Evolutionary conservation across 2,329 filamentous ascomycete species (phyloP).

Genomic region (Venturia oleaginea): DNA sequence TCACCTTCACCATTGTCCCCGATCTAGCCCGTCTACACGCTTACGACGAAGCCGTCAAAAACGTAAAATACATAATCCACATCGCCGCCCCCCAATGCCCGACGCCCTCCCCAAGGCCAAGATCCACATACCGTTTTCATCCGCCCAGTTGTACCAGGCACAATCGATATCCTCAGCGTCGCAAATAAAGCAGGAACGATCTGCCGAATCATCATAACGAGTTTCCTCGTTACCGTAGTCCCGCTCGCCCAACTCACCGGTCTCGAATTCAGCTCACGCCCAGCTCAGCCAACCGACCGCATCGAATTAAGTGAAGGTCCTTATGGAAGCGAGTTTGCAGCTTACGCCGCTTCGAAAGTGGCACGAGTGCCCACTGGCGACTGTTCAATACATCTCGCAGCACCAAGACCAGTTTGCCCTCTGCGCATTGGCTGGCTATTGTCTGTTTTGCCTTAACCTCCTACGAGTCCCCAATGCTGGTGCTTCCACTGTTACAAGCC

Average conservation of each 20-base stretch:
- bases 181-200: slow-evolving; percentile 27
- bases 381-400: no score
- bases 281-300: slow-evolving; percentile 3
- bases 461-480: no score
- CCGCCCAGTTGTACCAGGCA: slow-evolving; percentile 27
- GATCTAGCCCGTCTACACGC: slow-evolving; percentile 30
- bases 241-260: slow-evolving; percentile 10
- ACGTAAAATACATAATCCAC: slow-evolving; percentile 31
- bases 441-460: no score
- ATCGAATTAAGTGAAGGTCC: slow-evolving; percentile 16
- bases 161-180: slow-evolving; percentile 29
- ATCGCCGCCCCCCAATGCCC: slow-evolving; percentile 19
- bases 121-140: slow-evolving; percentile 16
- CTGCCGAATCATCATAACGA: slow-evolving; percentile 32
- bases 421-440: no score
- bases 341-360: slow-evolving; percentile 23
- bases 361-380: background rate
- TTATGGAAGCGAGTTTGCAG: slow-evolving; percentile 17
- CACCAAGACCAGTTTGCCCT: no score
- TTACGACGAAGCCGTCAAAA: slow-evolving; percentile 33
- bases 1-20: slow-evolving; percentile 25
- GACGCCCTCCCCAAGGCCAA: slow-evolving; percentile 11
- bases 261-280: background rate
- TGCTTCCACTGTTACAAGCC: no score
- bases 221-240: slow-evolving; percentile 19